Conservation (phyloP, 2,329 filamentous ascomycete genomes). For the Aureobasidium sp. region DNA sequence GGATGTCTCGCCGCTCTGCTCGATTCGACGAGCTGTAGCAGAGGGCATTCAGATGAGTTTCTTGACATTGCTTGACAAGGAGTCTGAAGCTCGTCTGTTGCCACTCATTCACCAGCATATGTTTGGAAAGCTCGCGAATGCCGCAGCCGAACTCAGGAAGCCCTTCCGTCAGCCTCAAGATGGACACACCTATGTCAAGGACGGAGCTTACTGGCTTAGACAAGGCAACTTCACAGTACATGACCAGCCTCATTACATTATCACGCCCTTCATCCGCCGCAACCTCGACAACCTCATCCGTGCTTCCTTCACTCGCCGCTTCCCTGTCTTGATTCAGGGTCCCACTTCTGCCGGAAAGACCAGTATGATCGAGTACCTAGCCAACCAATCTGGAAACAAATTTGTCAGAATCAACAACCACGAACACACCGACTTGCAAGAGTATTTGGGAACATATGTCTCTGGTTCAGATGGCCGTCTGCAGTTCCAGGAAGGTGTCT, state of each 20-base stretch:
- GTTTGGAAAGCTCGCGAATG: slow-evolving; percentile 60
- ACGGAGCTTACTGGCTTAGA: slow-evolving; percentile 58
- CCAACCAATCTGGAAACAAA: slow-evolving; percentile 92
- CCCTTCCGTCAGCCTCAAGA: slow-evolving; percentile 70
- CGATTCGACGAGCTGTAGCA: slow-evolving; percentile 74
- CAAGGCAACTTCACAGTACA: slow-evolving; percentile 60
- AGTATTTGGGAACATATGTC: slow-evolving; percentile 91
- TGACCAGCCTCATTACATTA: slow-evolving; percentile 83
- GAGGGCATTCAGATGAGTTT: slow-evolving; percentile 99
- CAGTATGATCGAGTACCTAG: slow-evolving; percentile 97
- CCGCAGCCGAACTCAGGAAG: slow-evolving; percentile 66
- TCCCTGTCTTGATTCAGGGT: slow-evolving; percentile 90
- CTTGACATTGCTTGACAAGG: slow-evolving; percentile 73
- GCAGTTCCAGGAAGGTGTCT: slow-evolving; percentile 82
- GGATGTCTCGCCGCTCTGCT: slow-evolving; percentile 76
- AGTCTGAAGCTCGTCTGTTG: slow-evolving; percentile 70
- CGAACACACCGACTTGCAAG: slow-evolving; percentile 95
- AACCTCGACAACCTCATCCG: slow-evolving; percentile 92
- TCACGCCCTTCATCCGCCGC: slow-evolving; percentile 87
- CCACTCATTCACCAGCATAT: slow-evolving; percentile 76
- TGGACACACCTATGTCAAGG: slow-evolving; percentile 65
- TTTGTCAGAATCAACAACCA: slow-evolving; percentile 99
- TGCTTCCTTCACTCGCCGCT: slow-evolving; percentile 82
- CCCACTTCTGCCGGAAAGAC: slow-evolving; percentile 97
- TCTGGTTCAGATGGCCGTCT: slow-evolving; percentile 79